Evolutionary conservation across 2,329 filamentous ascomycete species (phyloP).

Genomic region (Fusarium armeniacum): DNA sequence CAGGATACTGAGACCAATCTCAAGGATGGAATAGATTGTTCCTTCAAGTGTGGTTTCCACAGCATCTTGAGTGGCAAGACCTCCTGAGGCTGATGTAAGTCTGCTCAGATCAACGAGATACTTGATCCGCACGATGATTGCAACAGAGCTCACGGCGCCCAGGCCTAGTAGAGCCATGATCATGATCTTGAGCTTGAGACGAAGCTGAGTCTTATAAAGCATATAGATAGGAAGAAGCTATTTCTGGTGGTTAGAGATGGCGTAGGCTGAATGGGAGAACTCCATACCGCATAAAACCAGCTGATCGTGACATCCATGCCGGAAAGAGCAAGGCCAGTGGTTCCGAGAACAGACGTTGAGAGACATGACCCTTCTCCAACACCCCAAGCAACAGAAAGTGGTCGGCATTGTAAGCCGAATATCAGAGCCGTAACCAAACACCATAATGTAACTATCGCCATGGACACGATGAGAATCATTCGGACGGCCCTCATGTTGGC

Average conservation of each 20-base stretch:
- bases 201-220: constrained; percentile 18
- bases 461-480: neutral
- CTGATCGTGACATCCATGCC: constrained; percentile 25
- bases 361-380: constrained; percentile 1
- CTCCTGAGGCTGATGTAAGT: neutral
- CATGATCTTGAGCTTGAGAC: constrained; percentile 17
- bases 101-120: constrained; percentile 6
- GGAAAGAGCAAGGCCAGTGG: constrained; percentile 10
- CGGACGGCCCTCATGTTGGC: constrained; percentile 4
- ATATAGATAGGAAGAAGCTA: constrained; percentile 18
- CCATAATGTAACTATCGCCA: neutral
- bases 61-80: neutral
- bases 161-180: constrained; percentile 19
- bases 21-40: neutral
- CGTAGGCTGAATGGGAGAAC: rapidly evolving
- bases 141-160: constrained; percentile 11
- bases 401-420: constrained; percentile 6
- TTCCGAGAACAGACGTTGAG: constrained; percentile 8
- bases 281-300: constrained; percentile 24
- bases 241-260: neutral
- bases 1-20: neutral
- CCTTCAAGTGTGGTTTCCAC: neutral
- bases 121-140: constrained; percentile 22
- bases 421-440: neutral
- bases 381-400: constrained; percentile 1